phyloP scores from a whole-genome alignment of 257 asterid species.

The Solanum clarkiae region DNA sequence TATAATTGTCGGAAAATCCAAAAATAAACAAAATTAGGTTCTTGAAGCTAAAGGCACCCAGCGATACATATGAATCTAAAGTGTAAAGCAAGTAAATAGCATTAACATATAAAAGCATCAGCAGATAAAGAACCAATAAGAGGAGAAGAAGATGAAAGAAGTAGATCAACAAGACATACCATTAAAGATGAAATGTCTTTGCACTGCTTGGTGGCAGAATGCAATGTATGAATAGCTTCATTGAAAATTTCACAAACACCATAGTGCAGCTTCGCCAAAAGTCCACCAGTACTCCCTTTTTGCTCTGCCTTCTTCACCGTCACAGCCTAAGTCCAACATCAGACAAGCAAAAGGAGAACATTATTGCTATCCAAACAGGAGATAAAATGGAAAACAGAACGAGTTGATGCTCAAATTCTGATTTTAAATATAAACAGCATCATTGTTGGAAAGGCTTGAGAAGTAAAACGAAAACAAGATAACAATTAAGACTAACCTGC shows the following conservation, averaged over 20 bases:
- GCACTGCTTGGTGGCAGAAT: slow-evolving; percentile 25
- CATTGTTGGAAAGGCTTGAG: neutral
- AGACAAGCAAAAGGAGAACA: neutral
- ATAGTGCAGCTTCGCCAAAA: slow-evolving; percentile 48
- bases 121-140: neutral
- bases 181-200: slow-evolving; percentile 38
- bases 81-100: neutral
- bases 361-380: neutral
- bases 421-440: neutral
- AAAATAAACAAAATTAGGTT: neutral
- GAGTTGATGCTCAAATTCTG: neutral
- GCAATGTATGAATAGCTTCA: slow-evolving; percentile 29
- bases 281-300: slow-evolving; percentile 38
- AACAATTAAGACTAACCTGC: slow-evolving; percentile 26
- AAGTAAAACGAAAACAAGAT: neutral
- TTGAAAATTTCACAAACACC: slow-evolving; percentile 43
- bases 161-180: slow-evolving; percentile 17
- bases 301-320: slow-evolving; percentile 54
- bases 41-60: neutral
- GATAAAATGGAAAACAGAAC: neutral
- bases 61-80: neutral
- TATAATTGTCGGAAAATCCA: neutral
- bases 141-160: neutral
- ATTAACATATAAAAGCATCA: neutral
- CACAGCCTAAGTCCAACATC: slow-evolving; percentile 32